A percentile compares a stretch with the other conserved stretches of the same genome.
Conservation (phyloP, 2,329 filamentous ascomycete genomes). For the Hypoxylon rubiginosum region DNA sequence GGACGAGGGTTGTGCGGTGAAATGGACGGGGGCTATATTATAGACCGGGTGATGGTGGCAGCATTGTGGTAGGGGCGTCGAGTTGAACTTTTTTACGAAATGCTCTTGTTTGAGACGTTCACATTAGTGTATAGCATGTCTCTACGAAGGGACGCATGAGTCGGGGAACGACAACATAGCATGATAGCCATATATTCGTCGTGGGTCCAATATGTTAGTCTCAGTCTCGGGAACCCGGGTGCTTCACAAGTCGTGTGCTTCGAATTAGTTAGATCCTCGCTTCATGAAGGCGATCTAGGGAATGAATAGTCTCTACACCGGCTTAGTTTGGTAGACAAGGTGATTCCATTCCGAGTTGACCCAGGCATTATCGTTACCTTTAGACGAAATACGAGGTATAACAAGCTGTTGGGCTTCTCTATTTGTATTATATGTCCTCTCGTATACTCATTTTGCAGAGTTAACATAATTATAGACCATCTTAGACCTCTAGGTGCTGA, state of each 20-base stretch:
- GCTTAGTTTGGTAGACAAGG: neutral
- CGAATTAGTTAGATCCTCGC: neutral
- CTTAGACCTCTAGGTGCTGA: neutral
- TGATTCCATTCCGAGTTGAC: neutral
- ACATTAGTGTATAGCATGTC: neutral
- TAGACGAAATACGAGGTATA: neutral
- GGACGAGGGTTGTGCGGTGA: conserved; percentile 60
- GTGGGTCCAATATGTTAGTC: neutral
- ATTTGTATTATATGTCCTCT: neutral
- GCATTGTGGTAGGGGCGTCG: neutral
- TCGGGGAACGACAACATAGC: conserved; percentile 2
- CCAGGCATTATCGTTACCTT: neutral
- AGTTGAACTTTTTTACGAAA: neutral
- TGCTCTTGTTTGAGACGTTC: neutral
- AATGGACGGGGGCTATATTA: neutral
- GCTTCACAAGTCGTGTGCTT: neutral
- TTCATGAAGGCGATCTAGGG: conserved; percentile 7
- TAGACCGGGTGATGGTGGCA: neutral
- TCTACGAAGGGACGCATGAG: neutral
- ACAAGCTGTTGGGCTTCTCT: neutral
- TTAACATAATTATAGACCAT: no score
- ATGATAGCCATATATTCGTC: conserved; percentile 14
- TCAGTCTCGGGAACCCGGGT: neutral
- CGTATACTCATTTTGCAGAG: no score
- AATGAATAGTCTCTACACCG: neutral